phyloP scores from a whole-genome alignment of 345 rosid species.

The Linum lewisii region DNA sequence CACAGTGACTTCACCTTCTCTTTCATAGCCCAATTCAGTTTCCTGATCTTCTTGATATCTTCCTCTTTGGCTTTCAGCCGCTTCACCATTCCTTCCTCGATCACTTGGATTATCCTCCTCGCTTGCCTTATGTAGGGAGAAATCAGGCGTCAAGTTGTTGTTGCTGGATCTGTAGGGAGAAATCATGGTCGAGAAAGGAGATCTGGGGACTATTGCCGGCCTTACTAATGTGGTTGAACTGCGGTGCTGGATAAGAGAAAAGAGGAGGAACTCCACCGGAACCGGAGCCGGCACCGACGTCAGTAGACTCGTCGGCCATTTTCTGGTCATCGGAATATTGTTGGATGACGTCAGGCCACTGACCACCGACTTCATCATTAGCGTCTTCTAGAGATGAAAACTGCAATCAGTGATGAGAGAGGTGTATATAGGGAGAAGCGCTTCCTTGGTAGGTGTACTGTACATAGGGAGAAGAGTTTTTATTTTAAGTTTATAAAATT shows the following conservation, averaged over 20 bases:
- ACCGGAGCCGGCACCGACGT: not conserved
- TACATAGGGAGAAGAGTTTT: too few relatives aligned
- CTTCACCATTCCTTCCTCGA: conserved; percentile 45
- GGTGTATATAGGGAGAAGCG: conserved; percentile 34
- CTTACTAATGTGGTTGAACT: conserved; percentile 8
- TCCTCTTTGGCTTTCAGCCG: conserved; percentile 55
- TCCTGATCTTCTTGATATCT: conserved; percentile 51
- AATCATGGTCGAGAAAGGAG: conserved; percentile 57
- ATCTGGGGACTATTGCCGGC: conserved; percentile 16
- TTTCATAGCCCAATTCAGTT: conserved; percentile 58
- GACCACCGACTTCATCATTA: conserved; percentile 40
- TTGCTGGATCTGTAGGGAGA: conserved; percentile 54
- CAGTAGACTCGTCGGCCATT: conserved; percentile 48
- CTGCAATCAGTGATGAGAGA: conserved; percentile 29
- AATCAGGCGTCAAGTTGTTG: conserved; percentile 59
- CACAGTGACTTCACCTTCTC: conserved; percentile 51
- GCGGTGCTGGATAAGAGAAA: conserved; percentile 20
- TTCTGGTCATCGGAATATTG: conserved; percentile 29
- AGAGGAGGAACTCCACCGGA: conserved; percentile 11
- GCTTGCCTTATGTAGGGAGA: conserved; percentile 66
- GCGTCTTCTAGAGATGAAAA: conserved; percentile 19
- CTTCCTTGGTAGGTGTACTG: conserved; percentile 26
- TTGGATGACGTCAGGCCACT: conserved; percentile 48
- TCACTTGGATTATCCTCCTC: conserved; percentile 40
- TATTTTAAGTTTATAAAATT: too few relatives aligned